phyloP scores from a whole-genome alignment of 148 eudicot genomes.

The Spergularia marina region DNA sequence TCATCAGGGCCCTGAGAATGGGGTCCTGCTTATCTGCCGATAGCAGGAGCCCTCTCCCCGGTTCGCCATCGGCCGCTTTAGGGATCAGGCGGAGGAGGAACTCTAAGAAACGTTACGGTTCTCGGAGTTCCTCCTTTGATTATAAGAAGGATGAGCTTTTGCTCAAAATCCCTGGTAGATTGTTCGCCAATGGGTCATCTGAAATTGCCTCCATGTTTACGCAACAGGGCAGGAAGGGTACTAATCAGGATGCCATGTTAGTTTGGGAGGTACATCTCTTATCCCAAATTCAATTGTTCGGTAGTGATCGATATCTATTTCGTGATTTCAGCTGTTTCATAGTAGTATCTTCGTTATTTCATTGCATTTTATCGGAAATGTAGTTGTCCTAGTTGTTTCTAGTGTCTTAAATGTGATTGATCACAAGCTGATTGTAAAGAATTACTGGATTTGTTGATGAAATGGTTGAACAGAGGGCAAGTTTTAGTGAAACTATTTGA shows the following conservation, averaged over 20 bases:
- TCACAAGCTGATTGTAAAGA: background rate
- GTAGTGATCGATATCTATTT: background rate
- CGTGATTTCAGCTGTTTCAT: background rate
- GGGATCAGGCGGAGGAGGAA: constrained; percentile 55
- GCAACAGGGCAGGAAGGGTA: constrained; percentile 91
- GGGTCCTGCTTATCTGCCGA: constrained; percentile 96
- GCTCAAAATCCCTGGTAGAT: constrained; percentile 59
- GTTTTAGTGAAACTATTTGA: background rate
- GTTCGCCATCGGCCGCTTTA: constrained; percentile 45
- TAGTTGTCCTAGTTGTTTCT: background rate
- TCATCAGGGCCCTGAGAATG: constrained; percentile 97
- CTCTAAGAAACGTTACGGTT: constrained; percentile 52
- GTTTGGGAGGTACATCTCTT: constrained; percentile 82
- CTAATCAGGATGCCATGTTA: constrained; percentile 98
- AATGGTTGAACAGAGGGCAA: background rate
- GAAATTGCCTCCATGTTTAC: constrained; percentile 75
- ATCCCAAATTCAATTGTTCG: background rate
- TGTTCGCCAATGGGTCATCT: constrained; percentile 67
- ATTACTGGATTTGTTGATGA: constrained; percentile 11
- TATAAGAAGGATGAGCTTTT: constrained; percentile 62
- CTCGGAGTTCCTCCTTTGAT: constrained; percentile 66
- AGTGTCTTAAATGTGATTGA: background rate
- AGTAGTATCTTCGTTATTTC: background rate
- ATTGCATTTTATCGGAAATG: background rate
- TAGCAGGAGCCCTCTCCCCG: constrained; percentile 82